A percentile compares a stretch with the other conserved stretches of the same genome.
These are phyloP conservation scores for Trichophyton benhamiae DNA, from an alignment of 2,329 filamentous ascomycete genomes.

Conservation along the genomic window DNA sequence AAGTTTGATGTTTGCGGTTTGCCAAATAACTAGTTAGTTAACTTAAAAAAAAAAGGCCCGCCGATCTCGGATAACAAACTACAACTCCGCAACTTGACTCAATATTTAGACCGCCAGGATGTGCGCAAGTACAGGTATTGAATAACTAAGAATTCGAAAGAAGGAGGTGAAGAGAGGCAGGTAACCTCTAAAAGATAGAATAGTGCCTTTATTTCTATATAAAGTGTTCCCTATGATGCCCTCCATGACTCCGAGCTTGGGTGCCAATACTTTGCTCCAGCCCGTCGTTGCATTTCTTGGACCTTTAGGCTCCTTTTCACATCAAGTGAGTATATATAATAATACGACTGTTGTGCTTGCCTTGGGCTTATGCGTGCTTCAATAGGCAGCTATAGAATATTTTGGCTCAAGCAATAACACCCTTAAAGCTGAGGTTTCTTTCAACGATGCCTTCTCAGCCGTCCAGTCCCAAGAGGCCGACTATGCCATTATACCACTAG, in stretches of 20 bases:
- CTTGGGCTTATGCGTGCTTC: conserved; percentile 7
- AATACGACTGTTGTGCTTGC: conserved; percentile 12
- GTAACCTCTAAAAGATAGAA: background rate
- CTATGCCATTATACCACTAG: conserved; percentile 80
- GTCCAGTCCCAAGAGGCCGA: conserved; percentile 55
- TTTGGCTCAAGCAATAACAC: conserved; percentile 29
- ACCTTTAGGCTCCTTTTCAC: conserved; percentile 54
- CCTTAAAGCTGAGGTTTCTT: conserved; percentile 26
- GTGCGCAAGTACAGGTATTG: background rate
- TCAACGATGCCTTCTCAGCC: conserved; percentile 60
- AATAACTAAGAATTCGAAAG: background rate
- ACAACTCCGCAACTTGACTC: background rate
- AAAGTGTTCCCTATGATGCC: background rate
- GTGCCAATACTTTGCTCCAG: conserved; percentile 13
- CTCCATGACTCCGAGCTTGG: background rate
- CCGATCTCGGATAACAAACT: background rate
- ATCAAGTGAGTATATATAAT: conserved; percentile 42
- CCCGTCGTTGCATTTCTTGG: conserved; percentile 46
- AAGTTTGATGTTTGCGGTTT: background rate
- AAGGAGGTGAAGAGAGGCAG: too few species aligned
- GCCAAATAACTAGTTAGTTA: background rate
- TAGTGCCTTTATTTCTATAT: background rate
- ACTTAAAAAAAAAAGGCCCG: background rate
- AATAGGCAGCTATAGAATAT: conserved; percentile 42
- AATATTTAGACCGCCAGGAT: background rate